Evolutionary conservation across 805 yeast species (phyloP).

Genomic region (Starmerella scarabaei): DNA sequence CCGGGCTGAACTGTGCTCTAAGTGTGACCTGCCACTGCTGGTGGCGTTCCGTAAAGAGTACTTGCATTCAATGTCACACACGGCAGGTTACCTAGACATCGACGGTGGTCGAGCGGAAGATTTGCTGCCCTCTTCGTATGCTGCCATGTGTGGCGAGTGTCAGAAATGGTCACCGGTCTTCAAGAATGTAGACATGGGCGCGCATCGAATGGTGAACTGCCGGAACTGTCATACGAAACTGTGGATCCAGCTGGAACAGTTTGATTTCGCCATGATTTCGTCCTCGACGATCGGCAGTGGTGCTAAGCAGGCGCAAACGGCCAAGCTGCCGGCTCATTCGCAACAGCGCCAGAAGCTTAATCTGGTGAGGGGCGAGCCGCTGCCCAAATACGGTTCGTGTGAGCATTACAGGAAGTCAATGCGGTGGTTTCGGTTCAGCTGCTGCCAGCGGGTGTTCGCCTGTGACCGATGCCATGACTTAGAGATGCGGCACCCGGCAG

Average conservation of each 20-base stretch:
- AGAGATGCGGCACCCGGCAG: conserved; percentile 27
- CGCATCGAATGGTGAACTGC: conserved; percentile 25
- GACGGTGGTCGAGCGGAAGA: conserved; percentile 29
- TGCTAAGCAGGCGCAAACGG: conserved; percentile 7
- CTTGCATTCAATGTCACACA: conserved; percentile 24
- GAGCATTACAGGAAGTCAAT: conserved; percentile 31
- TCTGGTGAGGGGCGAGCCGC: conserved; percentile 29
- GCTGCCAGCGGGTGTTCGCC: conserved; percentile 32
- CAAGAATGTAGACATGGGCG: conserved; percentile 27
- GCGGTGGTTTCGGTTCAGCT: conserved; percentile 34
- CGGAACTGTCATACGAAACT: conserved; percentile 29
- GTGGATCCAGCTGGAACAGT: conserved; percentile 26
- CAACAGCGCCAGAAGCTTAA: conserved; percentile 23
- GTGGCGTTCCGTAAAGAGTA: conserved; percentile 30
- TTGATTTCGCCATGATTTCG: conserved; percentile 25
- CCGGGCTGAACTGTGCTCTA: conserved; percentile 24
- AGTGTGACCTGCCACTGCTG: conserved; percentile 27
- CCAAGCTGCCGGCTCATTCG: conserved; percentile 13
- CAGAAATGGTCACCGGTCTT: conserved; percentile 23
- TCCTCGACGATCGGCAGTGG: conserved; percentile 22
- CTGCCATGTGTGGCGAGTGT: conserved; percentile 30
- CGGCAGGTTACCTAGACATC: conserved; percentile 30
- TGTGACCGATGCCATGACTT: conserved; percentile 34
- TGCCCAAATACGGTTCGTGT: conserved; percentile 31
- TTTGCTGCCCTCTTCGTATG: conserved; percentile 27